Evolutionary conservation across 257 asterid genomes (phyloP).

Genomic region (Fraxinus pennsylvanica): DNA sequence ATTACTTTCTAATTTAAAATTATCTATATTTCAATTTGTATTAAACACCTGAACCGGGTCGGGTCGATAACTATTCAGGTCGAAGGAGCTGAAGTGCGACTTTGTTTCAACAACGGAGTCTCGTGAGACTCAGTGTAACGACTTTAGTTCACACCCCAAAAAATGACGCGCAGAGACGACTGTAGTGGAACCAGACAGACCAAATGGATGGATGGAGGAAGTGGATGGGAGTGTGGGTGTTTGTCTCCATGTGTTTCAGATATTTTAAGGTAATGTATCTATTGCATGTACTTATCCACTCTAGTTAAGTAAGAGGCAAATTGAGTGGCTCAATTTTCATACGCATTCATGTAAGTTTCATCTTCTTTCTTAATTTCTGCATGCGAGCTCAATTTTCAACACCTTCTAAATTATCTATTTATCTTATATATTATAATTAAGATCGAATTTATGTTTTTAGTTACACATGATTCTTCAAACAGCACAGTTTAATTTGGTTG

Average conservation of each 20-base stretch:
- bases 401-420: neutral
- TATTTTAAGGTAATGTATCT: slow-evolving; percentile 30
- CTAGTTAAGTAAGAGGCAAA: neutral
- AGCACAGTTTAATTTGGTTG: neutral
- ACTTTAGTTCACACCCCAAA: neutral
- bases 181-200: neutral
- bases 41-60: no score
- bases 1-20: no score
- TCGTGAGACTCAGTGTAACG: neutral
- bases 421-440: neutral
- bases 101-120: neutral
- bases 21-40: no score
- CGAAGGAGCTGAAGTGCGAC: neutral
- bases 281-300: slow-evolving; percentile 3
- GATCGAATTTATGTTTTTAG: neutral
- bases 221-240: neutral
- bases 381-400: neutral
- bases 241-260: slow-evolving; percentile 30
- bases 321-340: neutral
- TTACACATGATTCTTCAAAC: neutral
- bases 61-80: no score
- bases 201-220: neutral
- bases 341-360: slow-evolving; percentile 34
- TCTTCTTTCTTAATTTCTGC: neutral
- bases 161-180: neutral